These are phyloP conservation scores for Gnomoniopsis sp. DNA, from an alignment of 2,329 filamentous ascomycete genomes.

Conservation along the genomic window DNA sequence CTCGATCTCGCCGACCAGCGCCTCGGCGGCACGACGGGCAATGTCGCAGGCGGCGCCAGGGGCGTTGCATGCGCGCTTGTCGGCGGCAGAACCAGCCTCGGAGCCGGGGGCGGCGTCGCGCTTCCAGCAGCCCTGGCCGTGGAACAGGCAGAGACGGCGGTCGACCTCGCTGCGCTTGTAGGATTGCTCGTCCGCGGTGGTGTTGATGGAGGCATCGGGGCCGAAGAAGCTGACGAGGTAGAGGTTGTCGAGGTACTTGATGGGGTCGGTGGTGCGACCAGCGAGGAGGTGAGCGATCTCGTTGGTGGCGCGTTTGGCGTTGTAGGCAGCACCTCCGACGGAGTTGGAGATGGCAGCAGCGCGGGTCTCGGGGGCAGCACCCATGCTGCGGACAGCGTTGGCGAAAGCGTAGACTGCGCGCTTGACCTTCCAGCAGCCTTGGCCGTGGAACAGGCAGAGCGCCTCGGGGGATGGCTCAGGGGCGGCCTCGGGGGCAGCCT, in stretches of 20 bases:
- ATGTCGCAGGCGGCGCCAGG: slow-evolving; percentile 40
- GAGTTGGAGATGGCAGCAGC: slow-evolving; percentile 29
- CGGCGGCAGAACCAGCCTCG: slow-evolving; percentile 17
- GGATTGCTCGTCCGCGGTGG: slow-evolving; percentile 20
- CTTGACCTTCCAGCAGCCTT: slow-evolving; percentile 41
- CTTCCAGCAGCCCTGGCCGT: slow-evolving; percentile 6
- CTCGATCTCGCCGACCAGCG: slow-evolving; percentile 30
- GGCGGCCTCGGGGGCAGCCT: slow-evolving; percentile 18
- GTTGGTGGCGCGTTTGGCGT: slow-evolving; percentile 35
- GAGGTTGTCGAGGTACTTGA: slow-evolving; percentile 31
- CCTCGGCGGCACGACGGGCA: slow-evolving; percentile 35
- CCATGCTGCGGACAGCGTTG: slow-evolving; percentile 24
- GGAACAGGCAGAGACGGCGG: background rate
- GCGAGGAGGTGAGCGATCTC: slow-evolving; percentile 36
- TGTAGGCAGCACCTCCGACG: slow-evolving; percentile 33
- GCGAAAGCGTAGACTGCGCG: slow-evolving; percentile 34
- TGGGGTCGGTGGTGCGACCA: slow-evolving; percentile 27
- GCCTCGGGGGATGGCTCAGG: slow-evolving; percentile 17
- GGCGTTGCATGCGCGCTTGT: slow-evolving; percentile 33
- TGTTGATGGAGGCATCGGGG: slow-evolving; percentile 14
- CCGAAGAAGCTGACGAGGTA: slow-evolving; percentile 25
- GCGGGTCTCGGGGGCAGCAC: slow-evolving; percentile 26
- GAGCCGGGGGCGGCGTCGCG: slow-evolving; percentile 20
- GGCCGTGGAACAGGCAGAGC: slow-evolving; percentile 26
- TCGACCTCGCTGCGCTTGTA: slow-evolving; percentile 20